Percentiles rank a stretch among this genome's conserved stretches.
Evolutionary conservation across 2,329 filamentous ascomycete genomes (phyloP).

Genomic region (Calonectria honghensis): DNA sequence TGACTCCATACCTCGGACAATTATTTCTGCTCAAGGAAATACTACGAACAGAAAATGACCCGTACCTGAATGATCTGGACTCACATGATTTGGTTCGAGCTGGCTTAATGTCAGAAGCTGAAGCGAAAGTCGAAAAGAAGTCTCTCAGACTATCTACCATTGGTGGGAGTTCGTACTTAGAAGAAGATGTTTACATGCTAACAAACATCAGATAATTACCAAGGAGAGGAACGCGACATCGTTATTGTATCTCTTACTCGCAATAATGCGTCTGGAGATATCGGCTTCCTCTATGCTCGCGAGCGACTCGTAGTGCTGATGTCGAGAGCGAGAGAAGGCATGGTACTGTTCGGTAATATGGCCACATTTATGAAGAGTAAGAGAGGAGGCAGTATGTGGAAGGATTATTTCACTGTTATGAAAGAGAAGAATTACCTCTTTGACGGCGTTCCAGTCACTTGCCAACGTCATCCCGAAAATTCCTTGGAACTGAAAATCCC

Average conservation of each 20-base stretch:
- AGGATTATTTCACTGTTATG: constrained; percentile 73
- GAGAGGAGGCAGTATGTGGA: constrained; percentile 68
- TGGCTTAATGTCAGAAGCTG: constrained; percentile 74
- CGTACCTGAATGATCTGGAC: constrained; percentile 81
- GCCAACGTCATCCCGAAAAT: constrained; percentile 74
- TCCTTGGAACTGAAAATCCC: constrained; percentile 67
- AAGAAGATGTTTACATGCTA: background rate
- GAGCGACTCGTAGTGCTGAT: constrained; percentile 83
- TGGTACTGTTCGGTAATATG: constrained; percentile 83
- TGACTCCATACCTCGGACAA: constrained; percentile 85
- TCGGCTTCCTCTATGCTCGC: constrained; percentile 81
- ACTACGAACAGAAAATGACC: constrained; percentile 75
- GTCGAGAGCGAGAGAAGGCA: constrained; percentile 77
- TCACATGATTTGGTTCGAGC: constrained; percentile 74
- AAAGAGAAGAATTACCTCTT: constrained; percentile 71
- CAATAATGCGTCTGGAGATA: constrained; percentile 78
- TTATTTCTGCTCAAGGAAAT: constrained; percentile 73
- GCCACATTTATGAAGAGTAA: constrained; percentile 78
- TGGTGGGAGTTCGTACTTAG: constrained; percentile 66
- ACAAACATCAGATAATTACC: constrained; percentile 79
- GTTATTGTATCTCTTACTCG: constrained; percentile 81
- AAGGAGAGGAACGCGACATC: constrained; percentile 85
- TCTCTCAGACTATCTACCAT: constrained; percentile 80
- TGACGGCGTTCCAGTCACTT: constrained; percentile 76
- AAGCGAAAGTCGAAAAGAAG: constrained; percentile 70